phyloP scores from a whole-genome alignment of 495 filamentous ascomycete genomes.

The Penicillium herquei region DNA sequence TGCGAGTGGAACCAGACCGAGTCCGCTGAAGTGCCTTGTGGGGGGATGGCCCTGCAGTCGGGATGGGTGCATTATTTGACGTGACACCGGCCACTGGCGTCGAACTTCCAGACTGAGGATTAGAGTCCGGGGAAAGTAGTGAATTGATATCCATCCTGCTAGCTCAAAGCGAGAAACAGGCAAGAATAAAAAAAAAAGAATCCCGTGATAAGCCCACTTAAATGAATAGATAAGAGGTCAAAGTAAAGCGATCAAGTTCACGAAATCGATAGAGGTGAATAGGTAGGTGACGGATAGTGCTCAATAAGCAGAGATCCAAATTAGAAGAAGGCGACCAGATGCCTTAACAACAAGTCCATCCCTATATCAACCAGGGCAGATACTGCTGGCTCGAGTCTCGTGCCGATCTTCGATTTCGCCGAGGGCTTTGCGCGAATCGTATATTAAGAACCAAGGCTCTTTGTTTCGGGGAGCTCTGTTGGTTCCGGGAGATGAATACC shows the following conservation, averaged over 20 bases:
- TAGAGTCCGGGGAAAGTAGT: conserved; percentile 66
- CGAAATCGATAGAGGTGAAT: conserved; percentile 3
- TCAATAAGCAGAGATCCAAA: conserved; percentile 28
- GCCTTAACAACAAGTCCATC: conserved; percentile 47
- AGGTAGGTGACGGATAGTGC: conserved; percentile 23
- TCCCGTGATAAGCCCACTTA: not conserved
- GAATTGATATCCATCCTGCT: conserved; percentile 69
- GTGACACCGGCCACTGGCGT: conserved; percentile 37
- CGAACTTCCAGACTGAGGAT: conserved; percentile 45
- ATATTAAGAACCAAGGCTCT: not conserved
- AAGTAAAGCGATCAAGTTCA: conserved; percentile 7
- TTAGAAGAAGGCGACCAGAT: conserved; percentile 31
- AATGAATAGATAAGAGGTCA: not conserved
- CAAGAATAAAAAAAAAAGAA: conserved; percentile 8
- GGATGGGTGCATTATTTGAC: conserved; percentile 28
- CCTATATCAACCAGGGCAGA: conserved; percentile 31
- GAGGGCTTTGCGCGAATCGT: conserved; percentile 6
- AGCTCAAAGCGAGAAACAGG: conserved; percentile 4
- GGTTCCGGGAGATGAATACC: not conserved
- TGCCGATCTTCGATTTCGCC: conserved; percentile 6
- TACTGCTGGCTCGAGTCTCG: conserved; percentile 18
- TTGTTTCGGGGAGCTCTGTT: not conserved
- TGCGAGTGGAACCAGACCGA: conserved; percentile 32
- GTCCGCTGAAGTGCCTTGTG: conserved; percentile 37
- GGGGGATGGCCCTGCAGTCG: conserved; percentile 29